Conservation (phyloP, 257 asterid species). For the Solanum rostratum region DNA sequence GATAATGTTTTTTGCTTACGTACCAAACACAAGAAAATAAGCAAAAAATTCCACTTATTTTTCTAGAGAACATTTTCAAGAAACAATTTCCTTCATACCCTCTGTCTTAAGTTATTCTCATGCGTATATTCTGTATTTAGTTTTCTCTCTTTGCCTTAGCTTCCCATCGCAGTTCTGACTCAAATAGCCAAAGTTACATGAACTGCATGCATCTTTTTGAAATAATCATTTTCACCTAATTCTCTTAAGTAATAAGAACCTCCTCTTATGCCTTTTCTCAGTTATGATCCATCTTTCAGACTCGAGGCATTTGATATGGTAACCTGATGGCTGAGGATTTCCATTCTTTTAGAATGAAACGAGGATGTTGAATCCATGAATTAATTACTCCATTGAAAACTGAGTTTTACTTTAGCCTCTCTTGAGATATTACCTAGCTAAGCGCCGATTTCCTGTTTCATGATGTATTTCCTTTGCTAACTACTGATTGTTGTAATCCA, state of each 20-base stretch:
- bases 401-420: background rate
- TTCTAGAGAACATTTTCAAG: too few relatives aligned
- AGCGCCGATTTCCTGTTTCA: background rate
- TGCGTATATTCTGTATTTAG: background rate
- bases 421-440: background rate
- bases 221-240: background rate
- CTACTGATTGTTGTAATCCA: constrained; percentile 1
- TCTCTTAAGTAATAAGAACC: background rate
- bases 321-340: background rate
- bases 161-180: background rate
- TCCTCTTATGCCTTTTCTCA: background rate
- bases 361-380: background rate
- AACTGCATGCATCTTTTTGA: background rate
- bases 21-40: background rate
- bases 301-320: background rate
- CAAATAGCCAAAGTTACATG: background rate
- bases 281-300: background rate
- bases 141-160: background rate
- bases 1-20: background rate
- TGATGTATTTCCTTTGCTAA: background rate
- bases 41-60: background rate
- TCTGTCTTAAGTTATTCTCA: background rate
- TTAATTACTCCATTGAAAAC: background rate
- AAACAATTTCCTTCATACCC: too few relatives aligned
- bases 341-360: background rate